Evolutionary conservation across 148 eudicot species (phyloP), one percentile per base, ranked within the genome.

Genomic region (Silene latifolia): DNA sequence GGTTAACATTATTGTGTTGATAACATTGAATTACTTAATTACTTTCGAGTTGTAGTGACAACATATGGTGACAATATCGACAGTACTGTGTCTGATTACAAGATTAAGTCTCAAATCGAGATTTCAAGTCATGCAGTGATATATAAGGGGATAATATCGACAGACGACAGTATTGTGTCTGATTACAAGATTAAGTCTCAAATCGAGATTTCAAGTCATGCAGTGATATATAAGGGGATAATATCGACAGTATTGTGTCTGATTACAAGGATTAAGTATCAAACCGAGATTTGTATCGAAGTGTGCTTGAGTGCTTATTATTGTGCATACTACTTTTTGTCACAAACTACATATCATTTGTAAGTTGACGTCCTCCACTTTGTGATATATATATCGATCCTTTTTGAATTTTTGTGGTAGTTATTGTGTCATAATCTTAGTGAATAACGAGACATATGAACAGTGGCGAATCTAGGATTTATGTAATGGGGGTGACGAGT

Each of bases 401-500:
- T 23, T 20, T 66, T 53, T 35, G 1, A 56, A n/a, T 21, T 67
- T 48, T 12, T 65, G 48, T 25, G 72, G 74, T 71, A 47, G 74
- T 77, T 71, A 47, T n/a, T 62, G 24, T 27, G 56, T 77, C 75
- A 71, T 77, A 48, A 32, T 77, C 79, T 24, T 44, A 25, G 47
- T 69, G 74, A 56, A 24, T 76, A 76, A 57, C 2, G 25, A 35
- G 60, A 69, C n/a, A n/a, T n/a, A n/a, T n/a, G n/a, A n/a, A n/a
- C n/a, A n/a, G n/a, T n/a, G n/a, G n/a, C n/a, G n/a, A n/a, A n/a
- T n/a, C n/a, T n/a, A n/a, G n/a, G n/a, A n/a, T n/a, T n/a, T n/a
- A n/a, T n/a, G n/a, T n/a, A n/a, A n/a, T n/a, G n/a, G n/a, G n/a
- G n/a, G n/a, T n/a, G n/a, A n/a, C n/a, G n/a, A n/a, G n/a, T n/a